Evolutionary conservation across 495 filamentous ascomycete species (phyloP).

Genomic region (Aspergillus diversus): DNA sequence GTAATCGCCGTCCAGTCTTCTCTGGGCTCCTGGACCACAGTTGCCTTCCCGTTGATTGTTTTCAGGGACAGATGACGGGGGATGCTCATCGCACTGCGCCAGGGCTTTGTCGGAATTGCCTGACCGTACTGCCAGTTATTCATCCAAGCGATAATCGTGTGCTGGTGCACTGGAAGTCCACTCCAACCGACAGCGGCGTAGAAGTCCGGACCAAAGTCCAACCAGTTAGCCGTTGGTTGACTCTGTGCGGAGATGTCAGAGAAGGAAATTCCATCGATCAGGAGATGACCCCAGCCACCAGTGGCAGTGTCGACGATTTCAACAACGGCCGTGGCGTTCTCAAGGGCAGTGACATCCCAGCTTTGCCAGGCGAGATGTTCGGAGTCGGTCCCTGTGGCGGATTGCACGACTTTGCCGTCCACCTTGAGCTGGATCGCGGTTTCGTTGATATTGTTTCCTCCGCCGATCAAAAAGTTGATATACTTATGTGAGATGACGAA

Average conservation of each 20-base stretch:
- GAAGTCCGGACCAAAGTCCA: constrained; percentile 63
- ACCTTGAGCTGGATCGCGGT: constrained; percentile 9
- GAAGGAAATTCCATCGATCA: constrained; percentile 8
- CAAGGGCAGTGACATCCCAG: constrained; percentile 7
- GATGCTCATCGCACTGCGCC: constrained; percentile 55
- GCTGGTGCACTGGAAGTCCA: constrained; percentile 41
- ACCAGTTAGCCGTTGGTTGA: constrained; percentile 31
- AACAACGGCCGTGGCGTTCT: neutral
- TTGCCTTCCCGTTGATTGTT: constrained; percentile 25
- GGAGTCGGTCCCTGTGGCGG: neutral
- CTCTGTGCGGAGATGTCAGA: neutral
- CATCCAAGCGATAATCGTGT: constrained; percentile 58
- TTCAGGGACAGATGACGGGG: constrained; percentile 45
- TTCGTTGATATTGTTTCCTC: constrained; percentile 10
- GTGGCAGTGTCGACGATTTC: constrained; percentile 6
- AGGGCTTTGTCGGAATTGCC: constrained; percentile 43
- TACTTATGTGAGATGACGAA: constrained; percentile 10
- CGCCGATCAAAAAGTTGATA: constrained; percentile 11
- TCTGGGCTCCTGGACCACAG: constrained; percentile 30
- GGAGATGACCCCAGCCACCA: constrained; percentile 9
- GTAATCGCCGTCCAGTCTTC: constrained; percentile 14
- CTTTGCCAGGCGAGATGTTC: constrained; percentile 4
- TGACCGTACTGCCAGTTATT: constrained; percentile 62
- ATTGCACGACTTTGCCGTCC: constrained; percentile 1
- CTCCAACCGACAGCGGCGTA: constrained; percentile 61